Evolutionary conservation across 495 filamentous ascomycete genomes (phyloP).

Genomic region (Monascus purpureus): DNA sequence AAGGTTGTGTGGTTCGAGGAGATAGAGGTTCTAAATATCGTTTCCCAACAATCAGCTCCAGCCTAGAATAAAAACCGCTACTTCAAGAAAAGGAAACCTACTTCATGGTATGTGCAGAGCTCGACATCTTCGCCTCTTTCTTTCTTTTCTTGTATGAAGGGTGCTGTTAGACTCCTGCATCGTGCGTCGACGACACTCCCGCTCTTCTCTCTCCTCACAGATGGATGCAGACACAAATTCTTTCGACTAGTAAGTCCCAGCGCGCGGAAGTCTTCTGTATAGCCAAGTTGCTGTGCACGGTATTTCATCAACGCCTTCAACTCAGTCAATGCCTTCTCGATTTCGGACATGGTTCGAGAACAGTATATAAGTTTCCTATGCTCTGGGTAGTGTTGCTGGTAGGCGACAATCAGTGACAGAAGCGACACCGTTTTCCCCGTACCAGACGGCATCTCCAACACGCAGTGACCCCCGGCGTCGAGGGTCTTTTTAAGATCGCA

Average conservation of each 20-base stretch:
- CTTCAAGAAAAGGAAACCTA: too few relatives aligned
- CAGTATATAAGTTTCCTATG: conserved; percentile 96
- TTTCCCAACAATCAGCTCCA: conserved; percentile 5
- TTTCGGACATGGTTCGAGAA: conserved; percentile 57
- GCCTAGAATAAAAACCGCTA: too few relatives aligned
- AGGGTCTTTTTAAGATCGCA: conserved; percentile 94
- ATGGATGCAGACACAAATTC: conserved; percentile 92
- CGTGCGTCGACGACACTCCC: conserved; percentile 85
- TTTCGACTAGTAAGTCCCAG: conserved; percentile 91
- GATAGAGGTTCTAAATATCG: conserved; percentile 62
- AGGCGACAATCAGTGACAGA: conserved; percentile 88
- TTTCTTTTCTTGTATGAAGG: conserved; percentile 95
- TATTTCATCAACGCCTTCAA: conserved; percentile 91
- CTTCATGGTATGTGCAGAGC: conserved; percentile 88
- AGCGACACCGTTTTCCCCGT: conserved; percentile 97
- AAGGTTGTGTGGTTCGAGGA: conserved; percentile 86
- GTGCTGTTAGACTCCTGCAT: conserved; percentile 88
- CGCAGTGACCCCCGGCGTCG: conserved; percentile 87
- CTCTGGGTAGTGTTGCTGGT: conserved; percentile 82
- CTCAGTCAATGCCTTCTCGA: conserved; percentile 88
- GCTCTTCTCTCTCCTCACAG: conserved; percentile 90
- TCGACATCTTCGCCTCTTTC: conserved; percentile 88
- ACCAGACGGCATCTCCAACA: conserved; percentile 99
- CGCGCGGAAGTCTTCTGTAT: conserved; percentile 83
- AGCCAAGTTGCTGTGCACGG: conserved; percentile 68